Conservation (phyloP, 768 basidiomycete genomes). For the Tulasnella sp. region DNA sequence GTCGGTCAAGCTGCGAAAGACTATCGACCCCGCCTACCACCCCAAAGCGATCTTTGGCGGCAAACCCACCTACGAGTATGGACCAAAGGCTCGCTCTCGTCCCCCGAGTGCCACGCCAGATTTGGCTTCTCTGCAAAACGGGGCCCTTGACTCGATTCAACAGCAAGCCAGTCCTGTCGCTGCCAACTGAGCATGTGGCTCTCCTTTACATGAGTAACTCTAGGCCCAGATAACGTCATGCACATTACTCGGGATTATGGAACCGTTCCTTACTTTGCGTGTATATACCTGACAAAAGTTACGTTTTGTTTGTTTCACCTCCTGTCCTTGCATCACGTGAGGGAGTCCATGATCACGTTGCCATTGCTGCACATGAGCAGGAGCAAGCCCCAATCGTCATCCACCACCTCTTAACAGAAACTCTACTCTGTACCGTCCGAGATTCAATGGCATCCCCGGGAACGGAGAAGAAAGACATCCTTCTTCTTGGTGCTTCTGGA, state of each 20-base stretch:
- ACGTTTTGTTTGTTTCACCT: not conserved
- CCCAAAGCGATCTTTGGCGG: not conserved
- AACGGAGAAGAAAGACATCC: slow-evolving; percentile 46
- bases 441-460: not conserved
- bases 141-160: not conserved
- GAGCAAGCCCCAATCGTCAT: not conserved
- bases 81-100: not conserved
- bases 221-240: too few species aligned
- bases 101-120: not conserved
- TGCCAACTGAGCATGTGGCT: not conserved
- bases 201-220: not conserved
- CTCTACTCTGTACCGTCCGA: not conserved
- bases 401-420: not conserved
- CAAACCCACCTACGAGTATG: not conserved
- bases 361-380: not conserved
- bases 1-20: not conserved
- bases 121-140: not conserved
- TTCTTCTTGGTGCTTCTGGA: slow-evolving; percentile 66
- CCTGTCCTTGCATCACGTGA: not conserved
- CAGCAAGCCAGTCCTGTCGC: not conserved
- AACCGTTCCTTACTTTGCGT: not conserved
- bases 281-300: not conserved
- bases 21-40: not conserved
- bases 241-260: too few species aligned
- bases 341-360: not conserved